phyloP scores from a whole-genome alignment of 208 protist species.

The Sergeia podlipaevii region DNA sequence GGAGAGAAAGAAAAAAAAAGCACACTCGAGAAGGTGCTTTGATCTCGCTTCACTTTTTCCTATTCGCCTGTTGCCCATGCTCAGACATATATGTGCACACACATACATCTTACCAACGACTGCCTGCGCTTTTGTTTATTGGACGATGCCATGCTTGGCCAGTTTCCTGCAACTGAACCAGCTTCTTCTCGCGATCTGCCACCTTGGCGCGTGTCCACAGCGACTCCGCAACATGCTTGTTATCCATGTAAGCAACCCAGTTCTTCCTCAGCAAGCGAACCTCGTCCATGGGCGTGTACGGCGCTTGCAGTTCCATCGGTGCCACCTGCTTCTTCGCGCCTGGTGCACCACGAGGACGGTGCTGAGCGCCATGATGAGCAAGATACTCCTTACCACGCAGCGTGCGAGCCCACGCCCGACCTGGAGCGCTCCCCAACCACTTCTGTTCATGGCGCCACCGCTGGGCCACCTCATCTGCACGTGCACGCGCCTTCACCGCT shows the following conservation, averaged over 20 bases:
- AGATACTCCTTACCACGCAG: constrained; percentile 86
- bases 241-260: constrained; percentile 91
- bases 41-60: too few relatives aligned
- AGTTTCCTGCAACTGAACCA: constrained; percentile 68
- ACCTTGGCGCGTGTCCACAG: constrained; percentile 84
- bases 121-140: constrained; percentile 57
- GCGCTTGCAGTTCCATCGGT: constrained; percentile 74
- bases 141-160: constrained; percentile 88
- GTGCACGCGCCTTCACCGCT: constrained; percentile 66
- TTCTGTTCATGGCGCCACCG: constrained; percentile 64
- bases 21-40: too few relatives aligned
- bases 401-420: constrained; percentile 60
- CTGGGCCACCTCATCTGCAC: constrained; percentile 55
- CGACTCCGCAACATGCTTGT: constrained; percentile 88
- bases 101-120: constrained; percentile 40
- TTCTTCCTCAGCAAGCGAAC: constrained; percentile 72
- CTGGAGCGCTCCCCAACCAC: constrained; percentile 63
- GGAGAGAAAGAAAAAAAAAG: too few relatives aligned
- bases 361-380: constrained; percentile 53
- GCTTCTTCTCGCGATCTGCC: constrained; percentile 74
- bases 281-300: constrained; percentile 92
- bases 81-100: too few relatives aligned
- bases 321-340: constrained; percentile 65
- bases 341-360: constrained; percentile 74
- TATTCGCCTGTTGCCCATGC: too few relatives aligned